Base-by-base conservation (phyloP, 2,329 filamentous ascomycete genomes). In the Phialophora verrucosa region DNA sequence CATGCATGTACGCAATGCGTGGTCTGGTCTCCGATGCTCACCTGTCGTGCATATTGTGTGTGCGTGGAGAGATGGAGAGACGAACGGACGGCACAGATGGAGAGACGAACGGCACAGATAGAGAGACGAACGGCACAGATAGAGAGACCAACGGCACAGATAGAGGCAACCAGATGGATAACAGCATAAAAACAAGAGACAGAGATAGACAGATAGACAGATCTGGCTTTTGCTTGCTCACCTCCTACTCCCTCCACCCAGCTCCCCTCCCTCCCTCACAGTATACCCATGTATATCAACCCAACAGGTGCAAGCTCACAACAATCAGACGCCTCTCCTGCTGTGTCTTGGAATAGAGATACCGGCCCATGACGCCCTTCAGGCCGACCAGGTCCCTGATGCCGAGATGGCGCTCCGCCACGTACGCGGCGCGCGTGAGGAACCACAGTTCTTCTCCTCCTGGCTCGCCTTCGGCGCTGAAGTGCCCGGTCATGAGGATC, bases 361-460 rank as follows among this genome's bases (percentile, higher is more conserved):
- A 66, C 51, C 25, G 27, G 38, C 35, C 47, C 64, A 66, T 66
- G 20, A 66, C 29, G 27, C 11, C 32, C 64, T 50, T 66, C 29
- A 66, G 54, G 8, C 58, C 59, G 12, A 53, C 59, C n/a, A 62
- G 56, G 31, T 53, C 44, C 5, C 20, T 17, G 20, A 66, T 56
- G 10, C 59, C 51, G 8, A 66, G 42, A 32, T 44, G 64, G 5
- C 29, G 38, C 29, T 62, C 49, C 17, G 64, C 64, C 47, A 66
- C 64, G 25, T 57, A 62, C 8, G 64, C 31, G 25, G 59, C 64
- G 2, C 64, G 59, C 49, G 57, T 31, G 25, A 66, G 31, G 29
- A 66, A 66, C 64, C 64, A 66, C n/a, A 51, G 29, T 31, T 66
- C 64, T 44, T 65, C 63, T 31, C 62, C 64, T 44, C 62, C 63